These are phyloP conservation scores for Vitis rotundifolia DNA, from an alignment of 164 flowering plant genomes.

Conservation along the genomic window DNA sequence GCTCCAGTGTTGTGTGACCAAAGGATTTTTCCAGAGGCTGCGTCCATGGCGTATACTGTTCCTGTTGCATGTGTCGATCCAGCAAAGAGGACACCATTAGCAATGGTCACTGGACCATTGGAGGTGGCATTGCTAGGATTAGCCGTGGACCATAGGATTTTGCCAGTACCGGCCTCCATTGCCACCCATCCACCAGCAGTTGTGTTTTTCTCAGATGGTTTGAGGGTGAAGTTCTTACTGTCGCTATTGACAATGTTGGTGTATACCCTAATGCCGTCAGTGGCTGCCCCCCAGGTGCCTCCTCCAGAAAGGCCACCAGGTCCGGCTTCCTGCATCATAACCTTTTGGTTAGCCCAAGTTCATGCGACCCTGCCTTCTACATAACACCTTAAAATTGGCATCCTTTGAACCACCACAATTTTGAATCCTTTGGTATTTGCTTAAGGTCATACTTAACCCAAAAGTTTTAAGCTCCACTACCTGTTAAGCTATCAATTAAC, in stretches of 20 bases:
- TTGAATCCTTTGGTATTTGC: too few relatives aligned
- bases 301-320: constrained; percentile 45
- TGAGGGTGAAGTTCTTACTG: constrained; percentile 26
- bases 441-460: too few relatives aligned
- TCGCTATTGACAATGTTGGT: constrained; percentile 43
- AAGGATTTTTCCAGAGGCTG: constrained; percentile 30
- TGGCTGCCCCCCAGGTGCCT: constrained; percentile 52
- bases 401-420: too few relatives aligned
- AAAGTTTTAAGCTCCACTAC: too few relatives aligned
- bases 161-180: constrained; percentile 36
- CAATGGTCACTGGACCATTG: constrained; percentile 32
- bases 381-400: too few relatives aligned
- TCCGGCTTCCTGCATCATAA: constrained; percentile 34
- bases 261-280: constrained; percentile 36
- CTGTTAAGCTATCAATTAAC: too few relatives aligned
- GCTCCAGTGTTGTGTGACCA: constrained; percentile 48
- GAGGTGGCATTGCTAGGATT: constrained; percentile 28
- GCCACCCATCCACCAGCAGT: constrained; percentile 49
- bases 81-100: constrained; percentile 40
- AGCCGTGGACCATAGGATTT: constrained; percentile 39
- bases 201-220: constrained; percentile 28
- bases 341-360: neutral
- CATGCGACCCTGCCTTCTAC: too few relatives aligned
- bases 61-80: constrained; percentile 31
- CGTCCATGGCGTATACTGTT: constrained; percentile 39